These are phyloP conservation scores for Alliaria petiolata DNA, from an alignment of 345 rosid genomes.

Conservation along the genomic window DNA sequence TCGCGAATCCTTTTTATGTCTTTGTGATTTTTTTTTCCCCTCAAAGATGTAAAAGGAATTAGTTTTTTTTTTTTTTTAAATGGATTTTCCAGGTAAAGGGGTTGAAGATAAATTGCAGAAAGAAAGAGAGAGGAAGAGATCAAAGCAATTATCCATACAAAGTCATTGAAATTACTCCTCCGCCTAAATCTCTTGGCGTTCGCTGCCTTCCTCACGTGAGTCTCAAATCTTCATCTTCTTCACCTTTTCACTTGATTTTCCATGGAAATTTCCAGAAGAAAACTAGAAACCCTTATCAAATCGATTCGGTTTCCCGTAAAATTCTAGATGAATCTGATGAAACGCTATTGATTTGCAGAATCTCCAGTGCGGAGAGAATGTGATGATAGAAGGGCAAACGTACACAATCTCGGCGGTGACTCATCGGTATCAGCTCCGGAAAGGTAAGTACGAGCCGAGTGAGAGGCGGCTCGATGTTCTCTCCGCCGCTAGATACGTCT, in stretches of 20 bases:
- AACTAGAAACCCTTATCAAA: too few relatives aligned
- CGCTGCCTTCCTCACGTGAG: constrained; percentile 80
- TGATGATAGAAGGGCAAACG: constrained; percentile 78
- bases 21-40: not conserved
- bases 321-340: too few relatives aligned
- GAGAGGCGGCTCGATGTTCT: constrained; percentile 87
- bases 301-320: too few relatives aligned
- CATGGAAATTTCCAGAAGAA: not conserved
- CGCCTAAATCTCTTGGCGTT: constrained; percentile 84
- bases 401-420: constrained; percentile 80
- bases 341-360: too few relatives aligned
- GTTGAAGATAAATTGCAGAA: constrained; percentile 52
- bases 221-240: not conserved
- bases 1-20: not conserved
- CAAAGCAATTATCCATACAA: constrained; percentile 54
- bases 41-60: not conserved
- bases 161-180: constrained; percentile 92
- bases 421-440: constrained; percentile 84
- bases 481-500: constrained; percentile 71
- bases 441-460: constrained; percentile 84
- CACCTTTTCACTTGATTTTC: not conserved
- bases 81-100: constrained; percentile 32
- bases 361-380: constrained; percentile 85
- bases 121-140: constrained; percentile 65
- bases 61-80: not conserved